Conservation (phyloP, 805 yeast genomes). For the Wickerhamiella siamensis region DNA sequence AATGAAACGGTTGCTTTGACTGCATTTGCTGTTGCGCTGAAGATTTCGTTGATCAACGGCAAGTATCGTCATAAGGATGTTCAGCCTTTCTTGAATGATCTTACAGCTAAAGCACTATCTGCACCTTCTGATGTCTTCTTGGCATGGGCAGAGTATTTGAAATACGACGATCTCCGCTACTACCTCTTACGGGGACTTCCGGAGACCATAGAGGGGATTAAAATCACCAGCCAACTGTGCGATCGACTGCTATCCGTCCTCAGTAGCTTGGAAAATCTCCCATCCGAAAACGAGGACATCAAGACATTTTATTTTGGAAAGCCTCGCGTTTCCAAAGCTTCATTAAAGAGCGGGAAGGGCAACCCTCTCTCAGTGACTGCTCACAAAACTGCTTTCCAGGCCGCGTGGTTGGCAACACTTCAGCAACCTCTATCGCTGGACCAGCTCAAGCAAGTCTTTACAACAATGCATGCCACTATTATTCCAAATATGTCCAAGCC, state of each 20-base stretch:
- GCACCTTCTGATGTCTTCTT: conserved; percentile 24
- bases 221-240: neutral
- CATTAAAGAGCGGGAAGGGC: conserved; percentile 23
- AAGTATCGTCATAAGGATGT: conserved; percentile 44
- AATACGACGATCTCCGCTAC: conserved; percentile 65
- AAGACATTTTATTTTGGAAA: conserved; percentile 10
- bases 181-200: conserved; percentile 47
- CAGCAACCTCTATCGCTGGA: conserved; percentile 29
- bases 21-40: conserved; percentile 38
- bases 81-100: conserved; percentile 33
- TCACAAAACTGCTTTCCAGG: conserved; percentile 53
- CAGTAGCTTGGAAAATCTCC: conserved; percentile 13
- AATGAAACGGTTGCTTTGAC: conserved; percentile 2
- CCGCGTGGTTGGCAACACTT: conserved; percentile 47
- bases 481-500: conserved; percentile 74
- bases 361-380: conserved; percentile 28
- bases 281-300: conserved; percentile 16
- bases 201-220: conserved; percentile 26
- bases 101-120: conserved; percentile 28
- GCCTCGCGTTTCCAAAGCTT: conserved; percentile 14
- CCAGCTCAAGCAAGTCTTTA: conserved; percentile 57
- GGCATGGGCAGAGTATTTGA: conserved; percentile 17
- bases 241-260: conserved; percentile 14
- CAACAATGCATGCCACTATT: conserved; percentile 66
- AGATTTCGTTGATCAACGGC: conserved; percentile 36